Base-by-base conservation (phyloP, 2,329 filamentous ascomycete genomes). In the Penicillium paneum region DNA sequence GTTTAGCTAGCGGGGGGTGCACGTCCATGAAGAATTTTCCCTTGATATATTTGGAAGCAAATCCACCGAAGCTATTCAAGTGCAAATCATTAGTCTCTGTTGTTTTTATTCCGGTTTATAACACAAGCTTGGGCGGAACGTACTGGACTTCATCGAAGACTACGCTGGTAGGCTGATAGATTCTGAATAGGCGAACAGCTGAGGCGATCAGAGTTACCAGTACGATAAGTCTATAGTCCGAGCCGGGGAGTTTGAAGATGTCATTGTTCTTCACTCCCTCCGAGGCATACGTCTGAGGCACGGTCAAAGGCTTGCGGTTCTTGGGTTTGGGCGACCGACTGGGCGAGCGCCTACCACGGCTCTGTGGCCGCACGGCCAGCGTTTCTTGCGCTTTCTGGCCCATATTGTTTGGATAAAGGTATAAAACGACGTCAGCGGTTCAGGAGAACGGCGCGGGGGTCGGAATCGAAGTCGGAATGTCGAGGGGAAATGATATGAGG, bases 1-100 rank as follows among this genome's bases (percentile, higher is more conserved):
- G 85, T 80, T 99, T 99, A 63, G 94, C 94, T 57, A 99, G 82
- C 42, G 94, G 94, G 31, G 94, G 94, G 72, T 99, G 94, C n/a
- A 99, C 94, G 72, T 99, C 94, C 94, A 99, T 99, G 76, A 99
- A 99, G 83, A 99, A 99, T 73, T 83, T 88, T 69, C 94, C 94
- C 81, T 99, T 97, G 82, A 99, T 97, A 76, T 99, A 99, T 76
- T 99, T 99, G 66, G 89, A 91, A 62, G 94, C 94, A 72, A 99
- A 99, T 45, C 94, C 94, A 73, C 94, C 94, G 74, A 99, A 99
- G 77, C 91, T 96, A 68, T 62, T 60, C 45, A 54, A 28, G n/a
- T 12, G 13, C 3, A 34, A 10, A 42, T 34, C 11, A 26, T 55
- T 49, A 58, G 49, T 42, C n/a, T 36, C 50, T 21, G 21, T 49